A percentile compares a stretch with the other conserved stretches of the same genome.
Evolutionary conservation across 768 basidiomycete genomes (phyloP).

Genomic region (Lentinula lateritia): DNA sequence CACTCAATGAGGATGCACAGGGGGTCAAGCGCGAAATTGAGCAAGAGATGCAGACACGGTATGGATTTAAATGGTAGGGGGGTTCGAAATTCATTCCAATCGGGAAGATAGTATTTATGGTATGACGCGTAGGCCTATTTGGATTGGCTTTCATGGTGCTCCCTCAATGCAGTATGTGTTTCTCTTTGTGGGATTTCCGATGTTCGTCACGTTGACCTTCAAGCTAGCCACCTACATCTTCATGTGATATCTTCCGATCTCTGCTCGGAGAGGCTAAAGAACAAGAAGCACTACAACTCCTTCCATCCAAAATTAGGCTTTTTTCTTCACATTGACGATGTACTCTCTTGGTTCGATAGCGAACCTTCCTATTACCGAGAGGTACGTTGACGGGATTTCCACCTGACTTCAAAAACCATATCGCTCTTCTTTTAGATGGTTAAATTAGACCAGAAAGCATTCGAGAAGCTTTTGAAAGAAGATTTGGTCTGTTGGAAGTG

Average conservation of each 20-base stretch:
- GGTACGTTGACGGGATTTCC: conserved; percentile 27
- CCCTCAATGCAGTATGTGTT: conserved; percentile 79
- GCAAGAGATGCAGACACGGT: conserved; percentile 73
- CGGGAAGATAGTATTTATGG: not conserved
- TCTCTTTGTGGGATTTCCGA: not conserved
- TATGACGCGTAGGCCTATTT: conserved; percentile 28
- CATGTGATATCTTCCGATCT: conserved; percentile 84
- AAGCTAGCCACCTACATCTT: conserved; percentile 68
- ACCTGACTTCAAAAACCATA: no score
- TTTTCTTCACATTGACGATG: conserved; percentile 72
- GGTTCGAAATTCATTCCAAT: not conserved
- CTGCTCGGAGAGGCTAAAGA: conserved; percentile 64
- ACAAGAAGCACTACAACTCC: conserved; percentile 88
- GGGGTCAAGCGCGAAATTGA: conserved; percentile 55
- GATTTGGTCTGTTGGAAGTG: conserved; percentile 70
- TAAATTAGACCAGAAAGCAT: conserved; percentile 42
- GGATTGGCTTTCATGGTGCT: conserved; percentile 79
- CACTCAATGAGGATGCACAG: conserved; percentile 52
- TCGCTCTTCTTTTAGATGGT: conserved; percentile 37
- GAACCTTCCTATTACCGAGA: conserved; percentile 46
- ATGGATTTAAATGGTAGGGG: conserved; percentile 66
- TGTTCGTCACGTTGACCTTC: not conserved
- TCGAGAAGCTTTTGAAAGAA: conserved; percentile 65
- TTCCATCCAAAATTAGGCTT: conserved; percentile 84
- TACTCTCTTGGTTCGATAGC: conserved; percentile 78